phyloP scores from a whole-genome alignment of 1,284 basidiomycete species.

The Naganishia sp. region DNA sequence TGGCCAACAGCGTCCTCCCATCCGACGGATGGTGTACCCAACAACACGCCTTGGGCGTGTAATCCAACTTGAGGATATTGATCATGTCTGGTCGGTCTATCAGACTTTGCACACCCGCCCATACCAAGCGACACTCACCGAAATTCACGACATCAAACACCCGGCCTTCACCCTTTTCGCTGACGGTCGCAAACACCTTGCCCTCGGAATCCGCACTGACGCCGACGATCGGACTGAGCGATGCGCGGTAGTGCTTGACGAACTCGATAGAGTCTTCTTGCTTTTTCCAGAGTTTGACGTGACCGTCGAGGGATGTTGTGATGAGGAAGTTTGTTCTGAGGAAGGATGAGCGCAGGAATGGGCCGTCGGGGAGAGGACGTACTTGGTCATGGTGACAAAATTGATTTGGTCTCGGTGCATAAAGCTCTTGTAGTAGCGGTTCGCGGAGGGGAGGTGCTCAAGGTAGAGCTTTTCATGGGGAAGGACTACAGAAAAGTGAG shows the following conservation, averaged over 20 bases:
- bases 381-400: slow-evolving; percentile 83
- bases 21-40: slow-evolving; percentile 91
- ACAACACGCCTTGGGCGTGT: slow-evolving; percentile 78
- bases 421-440: slow-evolving; percentile 95
- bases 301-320: slow-evolving; percentile 92
- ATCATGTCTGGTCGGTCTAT: slow-evolving; percentile 79
- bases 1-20: slow-evolving; percentile 81
- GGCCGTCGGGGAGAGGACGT: background rate
- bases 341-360: background rate
- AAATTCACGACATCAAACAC: slow-evolving; percentile 98
- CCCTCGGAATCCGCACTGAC: slow-evolving; percentile 91
- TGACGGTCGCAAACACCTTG: slow-evolving; percentile 82
- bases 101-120: background rate
- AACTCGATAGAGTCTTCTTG: slow-evolving; percentile 89
- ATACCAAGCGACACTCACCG: slow-evolving; percentile 59
- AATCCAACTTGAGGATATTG: slow-evolving; percentile 90
- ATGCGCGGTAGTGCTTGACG: slow-evolving; percentile 91
- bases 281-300: slow-evolving; percentile 99
- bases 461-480: slow-evolving; percentile 82
- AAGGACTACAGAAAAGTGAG: slow-evolving; percentile 59
- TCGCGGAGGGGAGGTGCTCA: slow-evolving; percentile 84
- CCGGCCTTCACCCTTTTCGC: slow-evolving; percentile 81
- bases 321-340: slow-evolving; percentile 85
- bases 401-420: slow-evolving; percentile 96
- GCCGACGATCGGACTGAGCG: slow-evolving; percentile 74